Evolutionary conservation across 768 basidiomycete genomes (phyloP), one percentile per base, ranked within the genome.

Genomic region (Kwoniella heveanensis): DNA sequence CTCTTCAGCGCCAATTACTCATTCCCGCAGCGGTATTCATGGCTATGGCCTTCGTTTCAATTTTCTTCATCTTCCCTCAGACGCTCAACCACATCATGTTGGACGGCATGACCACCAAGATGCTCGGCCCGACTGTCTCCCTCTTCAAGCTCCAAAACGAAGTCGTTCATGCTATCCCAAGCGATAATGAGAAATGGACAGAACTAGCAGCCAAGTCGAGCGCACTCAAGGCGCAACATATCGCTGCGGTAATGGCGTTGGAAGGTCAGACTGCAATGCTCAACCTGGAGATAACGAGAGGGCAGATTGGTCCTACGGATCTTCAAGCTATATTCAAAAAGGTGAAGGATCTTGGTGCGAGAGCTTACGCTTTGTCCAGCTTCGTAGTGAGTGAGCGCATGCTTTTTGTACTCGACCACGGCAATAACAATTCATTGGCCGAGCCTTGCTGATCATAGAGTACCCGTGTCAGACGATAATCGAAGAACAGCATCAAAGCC

Each of bases 11-110:
- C 60, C 63, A 61, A 27, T 69, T 85, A 39, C 73, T 84, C 30
- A 82, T 83, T 15, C 84, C 85, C 0, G 79, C 84, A 1, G 77
- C 80, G 2, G 81, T 75, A 57, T 86, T 83, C 77, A 74, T 83
- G 48, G 86, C 80, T n/a, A 84, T 85, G 54, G 85, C 81, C 0
- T 27, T 84, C n/a, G 78, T 82, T 4, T 71, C 81, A 2, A 83
- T 83, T 10, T 56, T 84, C 8, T 70, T 85, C 57, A 76, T 86
- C 54, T 87, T 86, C 73, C 86, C 86, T 7, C 82, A 84, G 67
- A 82, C 84, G 0, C 77, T 86, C 55, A 82, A 83, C 60, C 83
- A 85, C 29, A 67, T 74, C 37, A 22, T 63, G 63, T 68, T 71
- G 1, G 68, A 62, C 37, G 64, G 64, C 10, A 66, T 76, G 7